Evolutionary conservation across 164 flowering plant species (phyloP), one percentile per base, ranked within the genome.

Genomic region (Magnolia officinalis): DNA sequence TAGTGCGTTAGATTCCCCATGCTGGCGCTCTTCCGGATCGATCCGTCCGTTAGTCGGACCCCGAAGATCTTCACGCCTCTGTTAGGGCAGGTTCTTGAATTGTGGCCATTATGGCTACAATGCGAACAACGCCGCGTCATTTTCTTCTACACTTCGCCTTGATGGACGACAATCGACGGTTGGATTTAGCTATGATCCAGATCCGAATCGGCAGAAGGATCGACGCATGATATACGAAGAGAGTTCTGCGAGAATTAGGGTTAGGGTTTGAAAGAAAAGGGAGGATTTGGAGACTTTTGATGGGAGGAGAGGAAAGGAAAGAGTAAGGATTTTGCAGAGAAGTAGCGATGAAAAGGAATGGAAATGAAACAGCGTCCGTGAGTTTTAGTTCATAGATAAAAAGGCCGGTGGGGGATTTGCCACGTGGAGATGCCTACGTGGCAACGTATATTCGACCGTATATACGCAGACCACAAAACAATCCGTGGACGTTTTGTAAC

Each of bases 41-140:
- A 90, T 65, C 96, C 97, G 72, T 91, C 98, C 45, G 94, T 92
- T 73, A 94, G 81, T 51, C 94, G 86, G 55, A 94, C 98, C 14
- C 98, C 98, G 70, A 94, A 94, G 18, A 94, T 70, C 91, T 91
- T 94, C 31, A 94, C 94, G 14, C 92, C 98, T 50, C 94, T 87
- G 82, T 90, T 92, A 20, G 98, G 97, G 77, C 98, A 94, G 1
- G 98, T 94, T 74, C 97, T 80, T 2, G 95, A 92, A 81, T 94
- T 94, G 80, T 94, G 98, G 29, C 98, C 98, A 80, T 92, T 91
- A 83, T 91, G 85, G 79, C 91, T 88, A 84, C 97, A 94, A 85
- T 92, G 97, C 67, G 97, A 94, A 81, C 98, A 94, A 77, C 88
- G 81, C 69, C 97, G 83, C 55, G 98, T 91, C 98, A 94, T 93